A percentile compares a stretch with the other conserved stretches of the same genome.
Conservation (phyloP, 2,329 filamentous ascomycete species). For the Clonostachys sp. region DNA sequence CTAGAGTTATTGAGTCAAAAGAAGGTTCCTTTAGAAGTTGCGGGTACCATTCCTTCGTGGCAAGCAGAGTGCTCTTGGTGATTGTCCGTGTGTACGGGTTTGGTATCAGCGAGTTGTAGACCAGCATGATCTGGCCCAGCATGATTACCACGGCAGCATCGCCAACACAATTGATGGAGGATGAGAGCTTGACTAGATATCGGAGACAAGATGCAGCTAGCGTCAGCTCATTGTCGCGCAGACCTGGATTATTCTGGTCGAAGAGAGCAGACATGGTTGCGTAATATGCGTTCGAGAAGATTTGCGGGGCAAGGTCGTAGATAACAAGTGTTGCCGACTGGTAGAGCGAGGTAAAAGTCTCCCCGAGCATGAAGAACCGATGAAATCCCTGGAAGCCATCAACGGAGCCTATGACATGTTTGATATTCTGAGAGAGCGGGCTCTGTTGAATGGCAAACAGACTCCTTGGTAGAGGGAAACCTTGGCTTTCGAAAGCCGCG, state of each 20-base stretch:
- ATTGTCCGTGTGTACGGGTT: not conserved
- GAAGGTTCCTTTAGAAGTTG: not conserved
- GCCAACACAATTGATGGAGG: not conserved
- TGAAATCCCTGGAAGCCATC: not conserved
- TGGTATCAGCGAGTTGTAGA: not conserved
- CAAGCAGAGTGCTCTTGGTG: not conserved
- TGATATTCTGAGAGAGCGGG: not conserved
- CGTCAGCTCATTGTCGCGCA: slow-evolving; percentile 1
- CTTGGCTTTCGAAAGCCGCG: not conserved
- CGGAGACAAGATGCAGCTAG: not conserved
- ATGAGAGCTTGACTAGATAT: not conserved
- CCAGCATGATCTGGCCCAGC: slow-evolving; percentile 1
- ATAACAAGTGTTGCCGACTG: not conserved
- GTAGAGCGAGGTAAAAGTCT: not conserved
- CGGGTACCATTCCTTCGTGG: not conserved
- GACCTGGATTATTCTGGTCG: not conserved
- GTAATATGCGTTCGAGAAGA: not conserved
- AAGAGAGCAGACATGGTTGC: not conserved
- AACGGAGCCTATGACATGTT: not conserved
- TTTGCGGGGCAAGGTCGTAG: not conserved
- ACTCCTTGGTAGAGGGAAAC: not conserved
- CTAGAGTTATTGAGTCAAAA: slow-evolving; percentile 5
- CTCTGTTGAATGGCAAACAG: not conserved
- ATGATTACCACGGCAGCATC: slow-evolving; percentile 1
- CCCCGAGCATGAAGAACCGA: slow-evolving; percentile 1